Evolutionary conservation across 371 early-diverging fungal genomes (phyloP), one percentile per base, ranked within the genome.

Genomic region (Mucor indicus): DNA sequence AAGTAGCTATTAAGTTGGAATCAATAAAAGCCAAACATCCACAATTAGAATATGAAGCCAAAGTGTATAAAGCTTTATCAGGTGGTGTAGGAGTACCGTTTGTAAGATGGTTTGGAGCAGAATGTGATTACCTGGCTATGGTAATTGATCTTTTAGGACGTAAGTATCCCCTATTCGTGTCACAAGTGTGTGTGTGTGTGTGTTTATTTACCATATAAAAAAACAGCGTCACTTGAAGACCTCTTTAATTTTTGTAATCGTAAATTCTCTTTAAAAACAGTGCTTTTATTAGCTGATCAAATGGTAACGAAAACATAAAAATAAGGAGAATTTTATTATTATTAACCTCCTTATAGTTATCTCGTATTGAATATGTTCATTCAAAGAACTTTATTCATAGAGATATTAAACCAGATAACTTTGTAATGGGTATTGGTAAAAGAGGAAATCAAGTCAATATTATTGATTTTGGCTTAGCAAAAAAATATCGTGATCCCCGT

Each of bases 381-480:
- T 90, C 92, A 50, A 99, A 96, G 55, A 68, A 67, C 61, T 71
- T 71, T 62, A 84, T 87, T 60, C 86, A 89, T 51, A 79, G 92
- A 60, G 91, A 92, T 60, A 90, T 92, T 55, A 90, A 92, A 68
- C 99, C 99, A 5, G 99, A 99, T 67, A 99, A 99, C 82, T 99
- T 99, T 70, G 78, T 99, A 57, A 97, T 99, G 96, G 98, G 98
- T 46, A 84, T 91, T 60, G 93, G 92, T 27, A 90, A 91, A 59
- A 86, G 91, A 32, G 91, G 91, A 45, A 95, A 96, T 67, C 94
- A 94, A 56, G 94, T 99, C 25, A 96, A 96, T 69, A 85, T 99
- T 24, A 99, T 99, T 55, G 99, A 99, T 77, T 98, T 98, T 80
- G 99, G 99, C 23, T 79, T 99, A 44, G 97, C 99, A 53, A 99